Percentiles rank a stretch among this genome's conserved stretches.
Evolutionary conservation across 2,329 filamentous ascomycete species (phyloP).

Genomic region (Paecilomyces niveus): DNA sequence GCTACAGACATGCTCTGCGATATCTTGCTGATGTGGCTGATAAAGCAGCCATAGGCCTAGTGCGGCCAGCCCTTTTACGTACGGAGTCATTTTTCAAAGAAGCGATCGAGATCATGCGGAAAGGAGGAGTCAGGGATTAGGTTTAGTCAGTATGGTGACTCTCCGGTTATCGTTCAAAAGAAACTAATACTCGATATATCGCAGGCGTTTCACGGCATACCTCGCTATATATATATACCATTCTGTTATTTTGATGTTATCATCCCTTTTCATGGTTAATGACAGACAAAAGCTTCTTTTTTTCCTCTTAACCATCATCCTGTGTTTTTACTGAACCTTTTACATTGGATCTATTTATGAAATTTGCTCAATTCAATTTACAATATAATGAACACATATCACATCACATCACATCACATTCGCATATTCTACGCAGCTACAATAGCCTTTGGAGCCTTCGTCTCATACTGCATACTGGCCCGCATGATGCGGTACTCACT

Average conservation of each 20-base stretch:
- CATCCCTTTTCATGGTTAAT: not conserved
- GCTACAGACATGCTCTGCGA: slow-evolving; percentile 16
- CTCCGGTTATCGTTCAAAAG: not conserved
- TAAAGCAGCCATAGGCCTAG: slow-evolving; percentile 11
- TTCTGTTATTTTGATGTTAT: not conserved
- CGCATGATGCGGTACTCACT: not conserved
- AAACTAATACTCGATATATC: not conserved
- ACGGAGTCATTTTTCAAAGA: slow-evolving; percentile 18
- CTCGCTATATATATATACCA: not conserved
- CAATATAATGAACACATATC: not conserved
- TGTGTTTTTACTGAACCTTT: too few relatives aligned
- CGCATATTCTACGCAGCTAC: not conserved
- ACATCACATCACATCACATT: not conserved
- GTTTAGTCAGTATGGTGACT: not conserved
- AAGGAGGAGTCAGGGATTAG: not conserved
- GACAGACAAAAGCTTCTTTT: too few relatives aligned
- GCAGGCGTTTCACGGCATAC: not conserved
- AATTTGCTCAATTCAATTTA: not conserved
- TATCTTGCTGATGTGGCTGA: slow-evolving; percentile 11
- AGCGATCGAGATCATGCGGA: slow-evolving; percentile 12
- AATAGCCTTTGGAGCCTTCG: not conserved
- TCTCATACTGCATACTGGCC: not conserved
- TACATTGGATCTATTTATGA: too few relatives aligned
- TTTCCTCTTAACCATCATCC: too few relatives aligned
- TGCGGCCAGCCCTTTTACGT: slow-evolving; percentile 15